Evolutionary conservation across 1,284 basidiomycete genomes (phyloP).

Genomic region (Phenoliferia sp.): DNA sequence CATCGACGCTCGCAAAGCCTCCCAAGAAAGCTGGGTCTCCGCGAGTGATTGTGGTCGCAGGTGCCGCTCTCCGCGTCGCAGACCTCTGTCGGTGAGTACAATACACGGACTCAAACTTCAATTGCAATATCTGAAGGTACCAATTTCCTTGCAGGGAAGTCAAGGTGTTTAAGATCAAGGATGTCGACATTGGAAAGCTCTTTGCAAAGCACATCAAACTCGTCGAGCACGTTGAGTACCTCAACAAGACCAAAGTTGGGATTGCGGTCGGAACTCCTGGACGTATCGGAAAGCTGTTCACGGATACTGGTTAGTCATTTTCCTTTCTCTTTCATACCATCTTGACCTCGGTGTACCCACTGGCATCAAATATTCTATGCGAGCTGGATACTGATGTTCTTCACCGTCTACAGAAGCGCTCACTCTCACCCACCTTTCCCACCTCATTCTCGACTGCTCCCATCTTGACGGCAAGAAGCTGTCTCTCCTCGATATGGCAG

Average conservation of each 20-base stretch:
- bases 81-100: slow-evolving; percentile 57
- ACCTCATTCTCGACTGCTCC: slow-evolving; percentile 70
- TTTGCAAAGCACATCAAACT: slow-evolving; percentile 83
- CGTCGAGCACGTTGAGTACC: slow-evolving; percentile 67
- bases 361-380: not conserved
- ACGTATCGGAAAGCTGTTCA: slow-evolving; percentile 69
- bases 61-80: slow-evolving; percentile 70
- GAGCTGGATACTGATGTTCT: not conserved
- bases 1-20: slow-evolving; percentile 61
- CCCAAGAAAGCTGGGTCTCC: slow-evolving; percentile 70
- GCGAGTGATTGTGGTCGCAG: slow-evolving; percentile 67
- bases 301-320: slow-evolving; percentile 58
- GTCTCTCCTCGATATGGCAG: slow-evolving; percentile 68
- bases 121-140: not conserved
- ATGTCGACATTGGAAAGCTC: slow-evolving; percentile 70
- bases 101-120: not conserved
- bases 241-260: slow-evolving; percentile 67
- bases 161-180: slow-evolving; percentile 52
- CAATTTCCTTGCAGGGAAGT: slow-evolving; percentile 51
- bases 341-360: too few relatives aligned
- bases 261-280: slow-evolving; percentile 76
- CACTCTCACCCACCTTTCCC: slow-evolving; percentile 63
- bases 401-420: slow-evolving; percentile 55
- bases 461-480: slow-evolving; percentile 63
- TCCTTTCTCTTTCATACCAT: not conserved